Evolutionary conservation across 305 asterid genomes (phyloP).

Genomic region (Solanum chacoense): DNA sequence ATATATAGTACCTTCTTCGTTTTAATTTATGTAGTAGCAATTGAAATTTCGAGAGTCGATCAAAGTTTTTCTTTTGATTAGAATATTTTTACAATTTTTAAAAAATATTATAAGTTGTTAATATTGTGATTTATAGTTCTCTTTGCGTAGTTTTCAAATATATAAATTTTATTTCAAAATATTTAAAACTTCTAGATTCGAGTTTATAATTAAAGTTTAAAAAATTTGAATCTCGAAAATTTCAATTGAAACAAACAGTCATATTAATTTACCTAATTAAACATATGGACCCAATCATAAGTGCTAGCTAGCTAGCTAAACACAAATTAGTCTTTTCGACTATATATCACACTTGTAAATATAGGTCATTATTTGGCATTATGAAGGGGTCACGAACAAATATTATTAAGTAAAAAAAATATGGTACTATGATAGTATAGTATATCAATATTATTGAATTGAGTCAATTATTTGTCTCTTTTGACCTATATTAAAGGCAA

Average conservation of each 20-base stretch:
- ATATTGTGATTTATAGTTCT: background rate
- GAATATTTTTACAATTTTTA: background rate
- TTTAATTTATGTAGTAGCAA: background rate
- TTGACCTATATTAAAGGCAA: background rate
- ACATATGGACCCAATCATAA: background rate
- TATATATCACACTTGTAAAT: background rate
- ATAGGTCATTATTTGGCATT: background rate
- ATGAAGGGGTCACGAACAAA: background rate
- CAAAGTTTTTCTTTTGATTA: background rate
- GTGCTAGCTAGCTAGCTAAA: background rate
- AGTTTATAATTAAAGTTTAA: background rate
- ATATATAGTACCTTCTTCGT: background rate
- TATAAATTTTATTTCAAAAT: background rate
- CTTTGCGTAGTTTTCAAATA: background rate
- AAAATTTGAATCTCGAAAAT: background rate
- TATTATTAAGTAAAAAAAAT: background rate
- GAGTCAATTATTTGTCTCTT: background rate
- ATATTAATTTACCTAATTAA: background rate
- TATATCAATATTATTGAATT: background rate
- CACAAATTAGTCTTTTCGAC: background rate
- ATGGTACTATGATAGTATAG: background rate
- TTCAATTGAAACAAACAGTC: background rate
- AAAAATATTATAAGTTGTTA: background rate
- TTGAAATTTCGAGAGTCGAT: background rate
- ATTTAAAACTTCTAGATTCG: background rate